These are phyloP conservation scores for Colletotrichum sojae DNA, from an alignment of 2,329 filamentous ascomycete species.

Conservation along the genomic window DNA sequence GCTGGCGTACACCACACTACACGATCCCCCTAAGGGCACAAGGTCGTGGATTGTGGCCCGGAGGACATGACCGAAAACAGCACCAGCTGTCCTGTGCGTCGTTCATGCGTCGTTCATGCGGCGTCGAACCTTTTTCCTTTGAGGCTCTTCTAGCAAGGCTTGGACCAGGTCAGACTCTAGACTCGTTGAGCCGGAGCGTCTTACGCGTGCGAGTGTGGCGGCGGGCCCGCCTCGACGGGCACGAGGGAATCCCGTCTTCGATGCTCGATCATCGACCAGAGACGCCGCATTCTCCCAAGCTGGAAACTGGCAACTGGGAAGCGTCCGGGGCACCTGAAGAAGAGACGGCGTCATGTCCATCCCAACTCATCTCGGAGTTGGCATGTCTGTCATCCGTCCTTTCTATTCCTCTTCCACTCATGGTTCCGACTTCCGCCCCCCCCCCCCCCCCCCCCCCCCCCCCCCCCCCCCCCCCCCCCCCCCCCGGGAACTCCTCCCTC, in stretches of 20 bases:
- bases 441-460: conserved; percentile 8
- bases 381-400: conserved; percentile 23
- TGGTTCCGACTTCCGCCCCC: background rate
- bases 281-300: background rate
- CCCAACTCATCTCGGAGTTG: conserved; percentile 31
- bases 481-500: conserved; percentile 3
- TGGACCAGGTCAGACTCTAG: conserved; percentile 6
- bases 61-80: conserved; percentile 26
- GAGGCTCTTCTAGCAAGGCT: conserved; percentile 34
- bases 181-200: background rate
- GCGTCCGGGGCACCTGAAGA: background rate
- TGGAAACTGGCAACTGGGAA: background rate
- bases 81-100: conserved; percentile 13
- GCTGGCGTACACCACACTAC: conserved; percentile 2
- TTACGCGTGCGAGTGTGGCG: conserved; percentile 31
- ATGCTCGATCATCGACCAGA: conserved; percentile 15
- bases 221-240: conserved; percentile 10
- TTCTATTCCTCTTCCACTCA: background rate
- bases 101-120: conserved; percentile 34
- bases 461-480: background rate
- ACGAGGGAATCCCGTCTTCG: conserved; percentile 3
- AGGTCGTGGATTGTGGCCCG: conserved; percentile 1
- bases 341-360: conserved; percentile 11
- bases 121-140: conserved; percentile 2
- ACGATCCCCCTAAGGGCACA: conserved; percentile 4